Evolutionary conservation across 192 early-diverging fungal species (phyloP), one percentile per base, ranked within the genome.

Genomic region (Backusella circina): DNA sequence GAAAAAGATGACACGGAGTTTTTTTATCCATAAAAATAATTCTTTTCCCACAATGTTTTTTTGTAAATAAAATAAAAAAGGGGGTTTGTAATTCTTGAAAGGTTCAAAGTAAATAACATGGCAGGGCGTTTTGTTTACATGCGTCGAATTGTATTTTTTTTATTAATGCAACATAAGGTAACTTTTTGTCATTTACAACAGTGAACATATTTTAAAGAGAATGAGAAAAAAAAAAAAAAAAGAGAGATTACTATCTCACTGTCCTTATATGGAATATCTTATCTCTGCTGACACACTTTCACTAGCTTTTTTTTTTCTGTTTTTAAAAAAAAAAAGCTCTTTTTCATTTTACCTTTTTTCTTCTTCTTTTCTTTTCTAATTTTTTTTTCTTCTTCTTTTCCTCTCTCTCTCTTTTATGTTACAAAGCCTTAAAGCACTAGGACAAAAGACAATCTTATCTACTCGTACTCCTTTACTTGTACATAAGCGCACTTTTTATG

Each of bases 401-500:
- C 21, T 8, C 7, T n/a, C 18, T 18, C 5, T 18, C 15, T n/a
- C 21, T 61, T 61, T 18, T 61, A 61, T 61, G 54, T 61, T 61
- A 26, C 54, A 61, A 61, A 61, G 54, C 54, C 54, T 61, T 23
- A 61, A 61, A 61, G 54, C 26, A 61, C 54, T 61, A 61, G 54
- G 54, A 61, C 54, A 61, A 61, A 61, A 61, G 54, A 61, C 54
- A 61, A 26, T 61, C 8, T 21, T 61, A 61, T 61, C 54, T 61
- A 26, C 54, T 61, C 54, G 54, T 61, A 61, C 21, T 3, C 21
- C 54, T 61, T 61, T 61, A 61, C n/a, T 61, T 61, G 54, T 61
- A 61, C 23, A 21, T 28, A 61, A 61, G 54, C 73, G 73, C 21
- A 32, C 57, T n/a, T 67, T 78, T 67, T 72, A 78, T 50, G 79